These are phyloP conservation scores for Canavalia gladiata DNA, from an alignment of 306 rosid species.

Conservation along the genomic window DNA sequence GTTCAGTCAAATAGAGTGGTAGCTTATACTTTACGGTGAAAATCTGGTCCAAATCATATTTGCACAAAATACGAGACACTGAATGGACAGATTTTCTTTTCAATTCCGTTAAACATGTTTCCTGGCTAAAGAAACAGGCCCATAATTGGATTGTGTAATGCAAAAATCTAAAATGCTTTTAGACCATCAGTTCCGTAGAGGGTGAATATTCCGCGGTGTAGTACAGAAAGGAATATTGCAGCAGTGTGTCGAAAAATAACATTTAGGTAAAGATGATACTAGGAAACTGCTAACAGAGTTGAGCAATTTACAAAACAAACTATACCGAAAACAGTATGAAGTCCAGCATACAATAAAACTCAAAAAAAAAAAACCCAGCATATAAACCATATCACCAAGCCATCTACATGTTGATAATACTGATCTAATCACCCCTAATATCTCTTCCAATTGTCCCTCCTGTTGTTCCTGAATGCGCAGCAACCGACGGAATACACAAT, in stretches of 20 bases:
- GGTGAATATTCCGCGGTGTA: no score
- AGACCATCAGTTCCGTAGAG: no score
- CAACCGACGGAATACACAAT: slow-evolving; percentile 80
- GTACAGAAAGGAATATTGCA: no score
- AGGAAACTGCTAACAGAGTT: background rate
- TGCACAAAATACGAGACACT: no score
- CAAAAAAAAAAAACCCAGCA: slow-evolving; percentile 25
- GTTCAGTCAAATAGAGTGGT: no score
- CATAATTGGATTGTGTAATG: no score
- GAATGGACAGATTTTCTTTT: no score
- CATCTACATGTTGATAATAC: slow-evolving; percentile 47
- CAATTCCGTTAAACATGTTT: no score
- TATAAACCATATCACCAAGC: slow-evolving; percentile 35
- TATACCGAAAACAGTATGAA: slow-evolving; percentile 28
- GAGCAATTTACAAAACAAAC: slow-evolving; percentile 46
- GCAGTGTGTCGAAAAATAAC: background rate
- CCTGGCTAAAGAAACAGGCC: no score
- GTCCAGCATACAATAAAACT: slow-evolving; percentile 6
- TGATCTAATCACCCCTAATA: background rate
- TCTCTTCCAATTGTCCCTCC: slow-evolving; percentile 61
- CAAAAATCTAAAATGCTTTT: no score
- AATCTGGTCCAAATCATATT: no score
- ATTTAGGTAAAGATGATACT: slow-evolving; percentile 3
- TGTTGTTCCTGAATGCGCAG: slow-evolving; percentile 84
- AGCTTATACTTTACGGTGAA: no score